Evolutionary conservation across 2,329 filamentous ascomycete species (phyloP), one percentile per base, ranked within the genome.

Genomic region (Fusarium succisae): DNA sequence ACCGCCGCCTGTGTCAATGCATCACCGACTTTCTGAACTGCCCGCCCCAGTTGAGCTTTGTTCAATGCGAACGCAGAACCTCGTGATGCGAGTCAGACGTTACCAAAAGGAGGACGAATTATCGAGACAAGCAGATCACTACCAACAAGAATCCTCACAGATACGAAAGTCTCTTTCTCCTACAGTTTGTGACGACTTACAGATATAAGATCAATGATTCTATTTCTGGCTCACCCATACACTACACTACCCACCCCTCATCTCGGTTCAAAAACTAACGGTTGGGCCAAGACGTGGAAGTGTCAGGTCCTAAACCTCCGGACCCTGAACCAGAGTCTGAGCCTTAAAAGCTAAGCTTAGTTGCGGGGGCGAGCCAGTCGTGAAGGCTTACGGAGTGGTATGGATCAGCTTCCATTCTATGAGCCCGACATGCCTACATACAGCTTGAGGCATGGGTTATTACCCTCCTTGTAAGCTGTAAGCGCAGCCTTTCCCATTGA

Each of bases 261-360:
- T 74, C 72, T 74, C 72, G 72, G 48, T 70, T 74, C 68, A 68
- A 51, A 32, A 43, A 62, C 71, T 66, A 72, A 67, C 48, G 61
- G 58, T 69, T 44, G 43, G 57, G 66, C 69, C 47, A 70, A 70
- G 45, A 45, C 58, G 28, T 58, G 39, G 20, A 44, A 48, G 60
- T 44, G 43, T 37, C 30, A 66, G 47, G 48, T 62, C 41, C 61
- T 45, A 51, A 57, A 57, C 55, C 32, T 58, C 43, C 45, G 38
- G 58, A 69, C 63, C 58, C 69, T 66, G 66, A 55, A 55, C 37
- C 24, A 43, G 15, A 69, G 59, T 26, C 32, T 70, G 26, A 53
- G 39, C 41, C 64, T 51, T 38, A 45, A 63, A 44, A 45, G 45
- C 63, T 69, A 48, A 56, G 51, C 60, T 66, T 58, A 51, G 70